Conservation (phyloP, 805 yeast species). For the Hanseniaspora lindneri region DNA sequence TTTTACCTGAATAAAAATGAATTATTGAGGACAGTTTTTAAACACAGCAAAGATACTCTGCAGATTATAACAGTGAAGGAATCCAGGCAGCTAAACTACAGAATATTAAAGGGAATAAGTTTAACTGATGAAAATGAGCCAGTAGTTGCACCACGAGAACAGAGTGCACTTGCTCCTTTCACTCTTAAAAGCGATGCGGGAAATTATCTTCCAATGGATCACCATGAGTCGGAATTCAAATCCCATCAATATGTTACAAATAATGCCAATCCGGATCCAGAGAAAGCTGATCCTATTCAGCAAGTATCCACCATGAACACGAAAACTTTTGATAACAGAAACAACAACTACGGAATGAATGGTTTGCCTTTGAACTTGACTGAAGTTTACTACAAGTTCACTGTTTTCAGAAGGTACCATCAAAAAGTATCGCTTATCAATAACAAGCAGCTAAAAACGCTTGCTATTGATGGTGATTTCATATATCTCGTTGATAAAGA, state of each 20-base stretch:
- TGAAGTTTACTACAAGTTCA: slow-evolving; percentile 68
- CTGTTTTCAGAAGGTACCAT: slow-evolving; percentile 58
- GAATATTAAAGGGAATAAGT: slow-evolving; percentile 19
- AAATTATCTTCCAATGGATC: slow-evolving; percentile 20
- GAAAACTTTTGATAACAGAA: not conserved
- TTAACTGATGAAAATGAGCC: not conserved
- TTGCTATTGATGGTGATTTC: slow-evolving; percentile 90
- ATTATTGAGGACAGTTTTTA: slow-evolving; percentile 18
- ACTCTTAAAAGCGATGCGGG: slow-evolving; percentile 24
- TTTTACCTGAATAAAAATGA: slow-evolving; percentile 33
- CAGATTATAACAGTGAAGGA: slow-evolving; percentile 36
- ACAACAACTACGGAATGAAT: not conserved
- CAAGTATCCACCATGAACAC: too few relatives aligned
- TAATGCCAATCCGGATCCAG: too few relatives aligned
- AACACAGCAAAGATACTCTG: slow-evolving; percentile 21
- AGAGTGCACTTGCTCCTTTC: slow-evolving; percentile 23
- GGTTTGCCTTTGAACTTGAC: slow-evolving; percentile 20
- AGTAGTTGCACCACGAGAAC: not conserved
- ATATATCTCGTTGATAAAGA: slow-evolving; percentile 36
- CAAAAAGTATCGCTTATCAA: slow-evolving; percentile 69
- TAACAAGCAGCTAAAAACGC: slow-evolving; percentile 64
- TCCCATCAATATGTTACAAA: too few relatives aligned
- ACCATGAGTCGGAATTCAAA: too few relatives aligned
- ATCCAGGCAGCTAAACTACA: slow-evolving; percentile 29
- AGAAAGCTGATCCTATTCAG: too few relatives aligned